These are phyloP conservation scores for Somion occarium DNA, from an alignment of 1,284 basidiomycete species.

Conservation along the genomic window DNA sequence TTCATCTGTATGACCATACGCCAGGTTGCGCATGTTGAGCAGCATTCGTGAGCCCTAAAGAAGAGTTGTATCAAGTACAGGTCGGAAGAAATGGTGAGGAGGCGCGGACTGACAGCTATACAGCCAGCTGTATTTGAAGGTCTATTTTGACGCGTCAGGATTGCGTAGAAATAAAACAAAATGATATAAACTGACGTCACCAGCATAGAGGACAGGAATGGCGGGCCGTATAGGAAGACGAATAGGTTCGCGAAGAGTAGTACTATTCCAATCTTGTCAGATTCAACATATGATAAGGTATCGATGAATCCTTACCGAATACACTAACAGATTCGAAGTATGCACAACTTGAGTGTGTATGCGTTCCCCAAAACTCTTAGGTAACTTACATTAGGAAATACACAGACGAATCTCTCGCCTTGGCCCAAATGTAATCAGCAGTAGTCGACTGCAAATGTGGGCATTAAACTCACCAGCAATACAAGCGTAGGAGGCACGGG, in stretches of 20 bases:
- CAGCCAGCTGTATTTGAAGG: conserved; percentile 6
- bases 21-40: conserved; percentile 3
- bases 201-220: conserved; percentile 3
- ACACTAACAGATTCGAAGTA: too few relatives aligned
- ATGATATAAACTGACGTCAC: conserved; percentile 3
- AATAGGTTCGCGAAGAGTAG: conserved; percentile 5
- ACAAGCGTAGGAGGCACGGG: background rate
- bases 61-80: background rate
- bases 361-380: too few relatives aligned
- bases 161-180: background rate
- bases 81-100: background rate
- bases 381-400: conserved; percentile 3
- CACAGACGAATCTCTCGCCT: conserved; percentile 5
- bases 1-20: background rate
- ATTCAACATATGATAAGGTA: background rate
- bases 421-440: background rate
- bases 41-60: conserved; percentile 3
- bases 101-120: background rate
- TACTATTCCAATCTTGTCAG: background rate
- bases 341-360: too few relatives aligned
- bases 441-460: background rate
- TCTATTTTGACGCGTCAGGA: background rate
- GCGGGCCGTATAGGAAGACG: conserved; percentile 3
- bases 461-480: background rate
- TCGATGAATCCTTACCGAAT: too few relatives aligned